These are phyloP conservation scores for Debaryomycetaceae sp. DNA, from an alignment of 1,139 yeast genomes.

Conservation along the genomic window DNA sequence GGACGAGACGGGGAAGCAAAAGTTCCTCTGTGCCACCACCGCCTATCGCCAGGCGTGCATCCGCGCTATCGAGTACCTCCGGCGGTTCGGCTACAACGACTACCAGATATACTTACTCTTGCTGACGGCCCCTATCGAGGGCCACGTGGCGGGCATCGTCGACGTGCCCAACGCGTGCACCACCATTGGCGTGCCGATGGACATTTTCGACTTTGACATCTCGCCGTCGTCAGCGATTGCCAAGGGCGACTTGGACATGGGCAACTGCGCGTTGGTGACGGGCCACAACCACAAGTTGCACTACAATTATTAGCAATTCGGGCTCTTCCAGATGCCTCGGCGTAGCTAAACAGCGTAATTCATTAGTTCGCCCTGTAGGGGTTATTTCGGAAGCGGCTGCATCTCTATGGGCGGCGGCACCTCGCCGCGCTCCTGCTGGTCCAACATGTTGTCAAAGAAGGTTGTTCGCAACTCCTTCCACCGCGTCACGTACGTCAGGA, in stretches of 20 bases:
- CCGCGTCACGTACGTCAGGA: conserved; percentile 83
- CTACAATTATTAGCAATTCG: conserved; percentile 11
- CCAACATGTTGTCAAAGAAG: conserved; percentile 77
- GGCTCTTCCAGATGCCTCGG: background rate
- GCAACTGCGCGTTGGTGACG: conserved; percentile 34
- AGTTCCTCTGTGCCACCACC: conserved; percentile 41
- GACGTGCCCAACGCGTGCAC: conserved; percentile 52
- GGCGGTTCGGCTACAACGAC: conserved; percentile 46
- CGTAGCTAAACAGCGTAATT: background rate
- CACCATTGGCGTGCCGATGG: conserved; percentile 47
- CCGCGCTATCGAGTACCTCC: conserved; percentile 44
- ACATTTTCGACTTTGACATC: conserved; percentile 47
- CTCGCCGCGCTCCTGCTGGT: conserved; percentile 41
- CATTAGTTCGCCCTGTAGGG: background rate
- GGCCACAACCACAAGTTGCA: conserved; percentile 13
- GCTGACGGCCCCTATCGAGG: conserved; percentile 47
- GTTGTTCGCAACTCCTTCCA: conserved; percentile 88
- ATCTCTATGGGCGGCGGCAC: conserved; percentile 17
- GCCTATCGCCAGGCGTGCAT: conserved; percentile 49
- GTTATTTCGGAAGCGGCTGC: conserved; percentile 8
- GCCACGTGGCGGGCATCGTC: conserved; percentile 48
- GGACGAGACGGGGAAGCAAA: conserved; percentile 40
- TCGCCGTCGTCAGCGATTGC: conserved; percentile 30
- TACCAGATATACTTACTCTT: conserved; percentile 44
- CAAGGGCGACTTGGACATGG: conserved; percentile 19